Percentiles rank a stretch among this genome's conserved stretches.
Evolutionary conservation across 1,284 basidiomycete species (phyloP).

Genomic region (Psilocybe mexicana): DNA sequence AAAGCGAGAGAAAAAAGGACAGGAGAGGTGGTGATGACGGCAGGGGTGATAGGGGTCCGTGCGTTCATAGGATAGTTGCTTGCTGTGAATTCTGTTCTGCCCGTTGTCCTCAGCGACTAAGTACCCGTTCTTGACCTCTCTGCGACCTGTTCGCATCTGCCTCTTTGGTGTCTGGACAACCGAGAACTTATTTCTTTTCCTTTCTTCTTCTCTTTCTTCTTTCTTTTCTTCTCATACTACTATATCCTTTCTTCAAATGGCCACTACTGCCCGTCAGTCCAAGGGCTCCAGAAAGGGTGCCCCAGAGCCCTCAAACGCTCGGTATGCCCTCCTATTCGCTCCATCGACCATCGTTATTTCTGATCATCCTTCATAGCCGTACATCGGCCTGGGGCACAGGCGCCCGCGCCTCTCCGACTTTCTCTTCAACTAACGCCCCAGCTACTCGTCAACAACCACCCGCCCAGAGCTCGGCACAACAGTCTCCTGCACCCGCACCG

Average conservation of each 20-base stretch:
- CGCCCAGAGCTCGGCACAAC: constrained; percentile 2
- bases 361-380: constrained; percentile 42
- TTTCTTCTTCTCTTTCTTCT: constrained; percentile 30
- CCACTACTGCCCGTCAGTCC: constrained; percentile 58
- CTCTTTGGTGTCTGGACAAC: constrained; percentile 41
- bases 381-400: constrained; percentile 58
- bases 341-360: not conserved
- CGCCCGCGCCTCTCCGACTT: constrained; percentile 65
- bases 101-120: constrained; percentile 21
- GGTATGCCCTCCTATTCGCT: constrained; percentile 42
- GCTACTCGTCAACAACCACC: constrained; percentile 45
- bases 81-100: constrained; percentile 9
- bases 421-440: constrained; percentile 52
- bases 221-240: constrained; percentile 27
- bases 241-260: constrained; percentile 43
- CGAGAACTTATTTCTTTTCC: constrained; percentile 27
- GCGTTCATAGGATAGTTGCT: constrained; percentile 11
- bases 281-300: constrained; percentile 60
- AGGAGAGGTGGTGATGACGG: not conserved
- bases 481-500: constrained; percentile 28
- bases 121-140: constrained; percentile 13
- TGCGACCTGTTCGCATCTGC: constrained; percentile 29
- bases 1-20: not conserved
- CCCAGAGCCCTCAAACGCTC: constrained; percentile 46
- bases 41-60: constrained; percentile 20